Base-by-base conservation (phyloP, 306 rosid genomes). In the Dryas alaskensis region DNA sequence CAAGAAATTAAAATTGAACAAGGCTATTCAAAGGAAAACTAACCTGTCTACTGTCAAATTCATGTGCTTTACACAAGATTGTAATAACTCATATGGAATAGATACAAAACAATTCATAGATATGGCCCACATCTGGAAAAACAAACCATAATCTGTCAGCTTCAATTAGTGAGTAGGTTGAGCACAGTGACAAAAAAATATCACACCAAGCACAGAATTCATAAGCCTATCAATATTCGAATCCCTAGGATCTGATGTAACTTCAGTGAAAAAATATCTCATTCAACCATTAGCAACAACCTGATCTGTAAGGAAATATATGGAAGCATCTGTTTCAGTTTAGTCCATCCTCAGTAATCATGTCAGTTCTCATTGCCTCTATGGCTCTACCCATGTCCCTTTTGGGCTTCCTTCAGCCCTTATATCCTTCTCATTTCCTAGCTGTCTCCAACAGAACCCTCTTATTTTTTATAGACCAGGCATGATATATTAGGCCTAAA, bases 1-100 rank as follows among this genome's bases (percentile, higher is more conserved):
- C 60, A 70, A n/a, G 16, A 65, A 14, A 70, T 64, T 55, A 17
- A 65, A 11, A 70, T 64, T 55, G 59, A 80, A 69, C 77, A 31
- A 78, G 37, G 62, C 52, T 69, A 78, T 66, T 71, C 71, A 16
- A 22, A 60, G 65, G 70, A 70, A 61, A 78, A 51, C 58, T 43
- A 73, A 92, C 97, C 96, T 89, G 80, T 92, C 96, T 68, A 87
- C 82, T 10, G 96, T 92, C 82, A 92, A 78, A 73, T 75, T 72
- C 65, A 85, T 84, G 76, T 86, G 91, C 84, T 82, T 73, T 43
- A 86, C 60, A 73, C 84, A 84, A 83, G 79, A 81, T 58, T 78
- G 65, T 73, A 92, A 79, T 74, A 92, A 67, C 49, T 80, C 63
- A 66, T 81, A 82, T 49, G 93, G 97, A 74, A 89, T 76, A 74